phyloP scores from a whole-genome alignment of 2,329 filamentous ascomycete genomes.

The Zasmidium angulare region DNA sequence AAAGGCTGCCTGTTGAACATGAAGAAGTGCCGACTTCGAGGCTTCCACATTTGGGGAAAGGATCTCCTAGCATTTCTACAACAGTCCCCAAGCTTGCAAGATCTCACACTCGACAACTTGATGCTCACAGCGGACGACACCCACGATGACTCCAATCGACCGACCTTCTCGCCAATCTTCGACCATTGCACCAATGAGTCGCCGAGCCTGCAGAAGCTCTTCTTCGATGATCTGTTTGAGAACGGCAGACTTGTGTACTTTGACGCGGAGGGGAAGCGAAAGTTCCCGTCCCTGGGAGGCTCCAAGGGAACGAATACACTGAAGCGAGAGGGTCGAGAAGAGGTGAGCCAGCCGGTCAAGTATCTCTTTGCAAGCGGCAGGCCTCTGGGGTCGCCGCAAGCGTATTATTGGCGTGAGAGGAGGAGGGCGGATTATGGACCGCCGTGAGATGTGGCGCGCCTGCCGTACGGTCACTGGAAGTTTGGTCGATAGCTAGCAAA shows the following conservation, averaged over 20 bases:
- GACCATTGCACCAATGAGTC: neutral
- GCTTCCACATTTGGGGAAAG: slow-evolving; percentile 1
- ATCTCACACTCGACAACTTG: slow-evolving; percentile 7
- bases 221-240: slow-evolving; percentile 16
- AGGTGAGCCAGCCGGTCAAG: neutral
- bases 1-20: neutral
- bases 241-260: slow-evolving; percentile 9
- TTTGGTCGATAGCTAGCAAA: too few relatives aligned
- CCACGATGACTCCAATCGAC: neutral
- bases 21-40: slow-evolving; percentile 5
- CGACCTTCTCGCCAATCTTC: slow-evolving; percentile 9
- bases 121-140: neutral
- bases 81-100: neutral
- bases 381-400: slow-evolving; percentile 8
- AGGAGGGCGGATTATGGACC: slow-evolving; percentile 8
- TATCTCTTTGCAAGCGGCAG: slow-evolving; percentile 8
- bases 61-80: slow-evolving; percentile 3
- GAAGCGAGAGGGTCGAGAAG: neutral
- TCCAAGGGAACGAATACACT: slow-evolving; percentile 6
- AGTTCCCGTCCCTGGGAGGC: slow-evolving; percentile 2
- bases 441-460: neutral
- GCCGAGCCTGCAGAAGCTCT: slow-evolving; percentile 1
- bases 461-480: too few relatives aligned
- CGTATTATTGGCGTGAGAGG: slow-evolving; percentile 1
- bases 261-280: slow-evolving; percentile 1